Percentiles rank a stretch among this genome's conserved stretches.
phyloP scores from a whole-genome alignment of 2,329 filamentous ascomycete genomes.

The Penicillium sp. region DNA sequence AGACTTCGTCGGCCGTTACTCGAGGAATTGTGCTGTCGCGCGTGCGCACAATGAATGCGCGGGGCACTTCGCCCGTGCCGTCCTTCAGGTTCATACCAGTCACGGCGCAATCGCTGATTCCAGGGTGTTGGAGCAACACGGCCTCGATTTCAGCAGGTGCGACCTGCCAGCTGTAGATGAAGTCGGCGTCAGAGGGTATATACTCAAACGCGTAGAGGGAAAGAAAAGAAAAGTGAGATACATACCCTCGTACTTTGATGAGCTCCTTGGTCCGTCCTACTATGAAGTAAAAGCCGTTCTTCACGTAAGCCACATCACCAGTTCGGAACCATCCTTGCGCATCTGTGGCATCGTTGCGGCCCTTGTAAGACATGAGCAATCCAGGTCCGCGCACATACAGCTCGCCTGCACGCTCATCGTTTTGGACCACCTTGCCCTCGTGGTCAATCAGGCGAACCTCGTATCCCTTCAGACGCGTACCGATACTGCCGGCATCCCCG shows the following conservation, averaged over 20 bases:
- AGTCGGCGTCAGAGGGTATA: neutral
- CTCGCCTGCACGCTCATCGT: slow-evolving; percentile 37
- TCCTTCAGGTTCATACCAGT: slow-evolving; percentile 40
- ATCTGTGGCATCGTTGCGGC: slow-evolving; percentile 34
- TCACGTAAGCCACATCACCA: slow-evolving; percentile 40
- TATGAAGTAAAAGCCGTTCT: slow-evolving; percentile 38
- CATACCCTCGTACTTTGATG: slow-evolving; percentile 46
- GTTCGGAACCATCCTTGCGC: slow-evolving; percentile 43
- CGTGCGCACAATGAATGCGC: slow-evolving; percentile 45
- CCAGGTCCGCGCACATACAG: slow-evolving; percentile 40
- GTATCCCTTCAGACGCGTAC: slow-evolving; percentile 42
- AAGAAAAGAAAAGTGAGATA: neutral
- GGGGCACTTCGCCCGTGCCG: slow-evolving; percentile 38
- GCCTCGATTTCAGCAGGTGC: slow-evolving; percentile 48
- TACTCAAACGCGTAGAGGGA: no score
- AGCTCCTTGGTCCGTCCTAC: slow-evolving; percentile 43
- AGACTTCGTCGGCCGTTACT: slow-evolving; percentile 42
- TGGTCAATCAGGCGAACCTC: slow-evolving; percentile 36
- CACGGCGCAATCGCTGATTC: slow-evolving; percentile 45
- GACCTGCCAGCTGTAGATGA: slow-evolving; percentile 42
- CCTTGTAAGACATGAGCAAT: slow-evolving; percentile 37
- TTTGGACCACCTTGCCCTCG: slow-evolving; percentile 28
- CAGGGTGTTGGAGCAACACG: slow-evolving; percentile 43
- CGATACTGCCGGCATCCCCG: slow-evolving; percentile 47
- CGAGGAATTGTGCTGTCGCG: slow-evolving; percentile 18